Percentiles rank a stretch among this genome's conserved stretches.
These are phyloP conservation scores for Erythrobasidium yunnanense DNA, from an alignment of 768 basidiomycete species.

Conservation along the genomic window DNA sequence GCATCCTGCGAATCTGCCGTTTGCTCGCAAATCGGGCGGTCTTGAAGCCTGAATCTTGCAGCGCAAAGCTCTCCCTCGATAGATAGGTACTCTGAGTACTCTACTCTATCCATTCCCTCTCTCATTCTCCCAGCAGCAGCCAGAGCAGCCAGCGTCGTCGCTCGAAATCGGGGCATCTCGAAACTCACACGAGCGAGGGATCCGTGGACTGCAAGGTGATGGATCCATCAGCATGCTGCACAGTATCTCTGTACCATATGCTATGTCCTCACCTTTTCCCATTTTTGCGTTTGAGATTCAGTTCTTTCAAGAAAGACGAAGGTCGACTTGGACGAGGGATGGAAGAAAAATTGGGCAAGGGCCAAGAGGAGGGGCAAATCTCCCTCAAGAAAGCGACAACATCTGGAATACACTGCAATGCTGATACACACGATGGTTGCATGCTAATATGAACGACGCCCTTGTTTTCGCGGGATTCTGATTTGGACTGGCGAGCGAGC, in stretches of 20 bases:
- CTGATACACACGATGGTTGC: too few relatives aligned
- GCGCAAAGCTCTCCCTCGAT: too few relatives aligned
- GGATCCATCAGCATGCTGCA: constrained; percentile 10
- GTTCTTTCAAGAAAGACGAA: background rate
- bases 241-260: background rate
- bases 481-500: background rate
- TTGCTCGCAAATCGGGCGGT: too few relatives aligned
- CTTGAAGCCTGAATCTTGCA: too few relatives aligned
- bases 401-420: too few relatives aligned
- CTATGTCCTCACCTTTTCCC: constrained; percentile 10
- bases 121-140: too few relatives aligned
- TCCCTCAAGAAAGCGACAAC: background rate
- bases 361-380: background rate
- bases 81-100: too few relatives aligned
- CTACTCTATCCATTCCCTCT: too few relatives aligned
- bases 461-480: background rate
- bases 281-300: background rate
- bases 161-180: background rate
- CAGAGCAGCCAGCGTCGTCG: too few relatives aligned
- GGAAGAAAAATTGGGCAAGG: background rate
- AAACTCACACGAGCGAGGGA: constrained; percentile 22
- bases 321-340: too few relatives aligned
- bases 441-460: too few relatives aligned
- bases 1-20: too few relatives aligned
- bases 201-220: constrained; percentile 3